phyloP scores from a whole-genome alignment of 768 basidiomycete species.

The Crassisporium funariophilum region DNA sequence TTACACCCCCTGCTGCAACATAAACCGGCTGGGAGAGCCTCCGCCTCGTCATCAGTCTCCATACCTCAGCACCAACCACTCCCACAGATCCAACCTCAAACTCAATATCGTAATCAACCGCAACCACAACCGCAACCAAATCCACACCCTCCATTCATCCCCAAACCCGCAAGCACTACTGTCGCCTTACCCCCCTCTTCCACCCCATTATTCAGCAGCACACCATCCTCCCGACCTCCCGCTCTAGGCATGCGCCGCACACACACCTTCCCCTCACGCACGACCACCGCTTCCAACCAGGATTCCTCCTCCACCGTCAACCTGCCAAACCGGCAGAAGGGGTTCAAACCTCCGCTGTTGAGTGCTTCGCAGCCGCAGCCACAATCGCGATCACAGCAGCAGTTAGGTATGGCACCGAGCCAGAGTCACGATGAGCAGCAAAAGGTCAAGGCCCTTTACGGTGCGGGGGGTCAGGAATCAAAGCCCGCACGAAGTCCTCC shows the following conservation, averaged over 20 bases:
- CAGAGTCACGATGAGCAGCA: too few relatives aligned
- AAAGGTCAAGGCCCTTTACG: too few relatives aligned
- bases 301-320: constrained; percentile 1
- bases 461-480: too few relatives aligned
- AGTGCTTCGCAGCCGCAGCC: constrained; percentile 20
- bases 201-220: constrained; percentile 15
- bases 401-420: too few relatives aligned
- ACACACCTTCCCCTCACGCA: constrained; percentile 20
- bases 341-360: constrained; percentile 40
- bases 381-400: constrained; percentile 2
- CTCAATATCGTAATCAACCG: too few relatives aligned
- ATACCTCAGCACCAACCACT: constrained; percentile 1
- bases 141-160: not conserved
- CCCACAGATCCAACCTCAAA: constrained; percentile 11
- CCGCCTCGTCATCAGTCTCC: constrained; percentile 8
- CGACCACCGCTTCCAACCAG: constrained; percentile 9
- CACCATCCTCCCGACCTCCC: constrained; percentile 29
- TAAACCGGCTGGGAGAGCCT: constrained; percentile 4
- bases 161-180: constrained; percentile 7
- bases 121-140: constrained; percentile 8
- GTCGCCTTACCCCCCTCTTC: constrained; percentile 8
- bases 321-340: constrained; percentile 34
- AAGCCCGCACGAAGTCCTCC: too few relatives aligned
- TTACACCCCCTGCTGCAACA: constrained; percentile 14
- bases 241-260: constrained; percentile 43